Percentiles rank a stretch among this genome's conserved stretches.
phyloP scores from a whole-genome alignment of 208 protist genomes.

The Cochliopodium minus region DNA sequence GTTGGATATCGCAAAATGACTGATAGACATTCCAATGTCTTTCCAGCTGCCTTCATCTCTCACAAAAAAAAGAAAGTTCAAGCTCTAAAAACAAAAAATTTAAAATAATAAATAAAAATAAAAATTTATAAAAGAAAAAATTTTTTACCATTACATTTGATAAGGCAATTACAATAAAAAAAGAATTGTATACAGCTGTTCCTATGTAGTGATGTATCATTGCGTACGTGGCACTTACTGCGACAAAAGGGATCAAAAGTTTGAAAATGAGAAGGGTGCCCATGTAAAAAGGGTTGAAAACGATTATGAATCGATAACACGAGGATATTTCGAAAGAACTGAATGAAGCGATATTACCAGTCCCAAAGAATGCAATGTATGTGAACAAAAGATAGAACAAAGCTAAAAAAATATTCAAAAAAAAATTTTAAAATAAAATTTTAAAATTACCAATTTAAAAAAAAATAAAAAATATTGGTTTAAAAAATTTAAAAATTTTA shows the following conservation, averaged over 20 bases:
- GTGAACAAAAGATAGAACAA: conserved; percentile 12
- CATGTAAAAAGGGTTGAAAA: conserved; percentile 20
- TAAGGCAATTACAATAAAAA: background rate
- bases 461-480: no score
- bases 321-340: conserved; percentile 15
- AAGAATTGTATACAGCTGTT: conserved; percentile 1
- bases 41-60: conserved; percentile 12
- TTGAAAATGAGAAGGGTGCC: conserved; percentile 15
- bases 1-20: conserved; percentile 17
- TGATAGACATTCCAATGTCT: conserved; percentile 20
- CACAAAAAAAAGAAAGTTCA: conserved; percentile 18
- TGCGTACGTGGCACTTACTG: background rate
- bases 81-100: conserved; percentile 9
- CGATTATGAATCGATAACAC: conserved; percentile 14
- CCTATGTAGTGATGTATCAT: background rate
- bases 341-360: conserved; percentile 20
- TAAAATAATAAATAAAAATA: no score
- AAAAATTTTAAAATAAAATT: no score
- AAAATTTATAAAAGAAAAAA: no score
- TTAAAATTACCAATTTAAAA: no score
- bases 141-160: no score
- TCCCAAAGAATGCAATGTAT: conserved; percentile 20
- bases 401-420: background rate
- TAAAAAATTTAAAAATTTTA: no score
- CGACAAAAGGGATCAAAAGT: conserved; percentile 12